Evolutionary conservation across 1,284 basidiomycete species (phyloP), one percentile per base, ranked within the genome.

Genomic region (Phylloboletellus chloephorus): DNA sequence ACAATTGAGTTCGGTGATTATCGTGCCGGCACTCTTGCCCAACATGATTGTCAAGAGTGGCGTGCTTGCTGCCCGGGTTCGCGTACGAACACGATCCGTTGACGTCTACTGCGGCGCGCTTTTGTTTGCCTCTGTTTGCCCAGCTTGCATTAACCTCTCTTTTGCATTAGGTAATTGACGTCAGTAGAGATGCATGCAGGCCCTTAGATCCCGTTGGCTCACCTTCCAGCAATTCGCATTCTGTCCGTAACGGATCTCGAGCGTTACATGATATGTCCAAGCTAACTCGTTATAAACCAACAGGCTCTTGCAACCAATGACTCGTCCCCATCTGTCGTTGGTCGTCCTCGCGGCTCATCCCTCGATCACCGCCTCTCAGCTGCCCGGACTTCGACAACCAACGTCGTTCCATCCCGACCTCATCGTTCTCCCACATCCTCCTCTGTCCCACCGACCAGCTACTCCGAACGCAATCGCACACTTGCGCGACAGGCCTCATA

Each of bases 141-240:
- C 19, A 2, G 13, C 36, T 34, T 29, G 5, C 41, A 19, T 24
- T 47, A 7, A 49, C 42, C 20, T 26, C 11, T 4, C 3, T 3
- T 17, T 46, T 23, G 22, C 20, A 36, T 57, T 60, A 59, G 61
- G 59, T 55, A 58, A 60, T 61, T 46, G 49, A 59, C 40, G 36
- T 43, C 54, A 46, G 30, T 16, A 37, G 23, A 10, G 15, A 28
- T 28, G 12, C 23, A 25, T n/a, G 3, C 33, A 30, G 38, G 46
- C 58, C 56, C 45, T 47, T 55, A 50, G 56, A 52, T 47, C 28
- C 48, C 23, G 25, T 39, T 34, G 40, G 29, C 19, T 28, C 33
- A 9, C 32, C 29, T 11, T 26, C 15, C 23, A 41, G 34, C 22
- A 37, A 42, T 46, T 40, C 48, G 16, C 32, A 39, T 34, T 25